Evolutionary conservation across 805 yeast species (phyloP), one percentile per base, ranked within the genome.

Genomic region (Candida nemodendra): DNA sequence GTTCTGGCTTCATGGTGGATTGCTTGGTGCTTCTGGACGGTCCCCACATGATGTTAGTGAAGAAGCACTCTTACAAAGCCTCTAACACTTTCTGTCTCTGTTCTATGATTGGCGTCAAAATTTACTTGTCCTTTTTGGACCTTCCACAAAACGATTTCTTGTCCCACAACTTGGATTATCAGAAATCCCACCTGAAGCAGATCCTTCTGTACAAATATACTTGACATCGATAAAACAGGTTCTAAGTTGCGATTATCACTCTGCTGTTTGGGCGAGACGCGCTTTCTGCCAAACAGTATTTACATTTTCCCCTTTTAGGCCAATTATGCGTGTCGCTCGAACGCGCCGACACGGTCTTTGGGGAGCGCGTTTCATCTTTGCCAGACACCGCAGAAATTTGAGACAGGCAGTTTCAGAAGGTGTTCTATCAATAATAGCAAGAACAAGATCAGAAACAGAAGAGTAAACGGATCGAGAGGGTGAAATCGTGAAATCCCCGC

Each of bases 1-100:
- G 38, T 36, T 40, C 49, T 25, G 44, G 45, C 33, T 42, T 44
- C 47, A 38, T 42, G 32, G 38, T 23, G 38, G 17, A 14, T 18
- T 11, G 17, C n/a, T n/a, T n/a, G n/a, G n/a, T n/a, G n/a, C n/a
- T n/a, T n/a, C n/a, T n/a, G n/a, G n/a, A n/a, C n/a, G n/a, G n/a
- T n/a, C n/a, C n/a, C n/a, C n/a, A n/a, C n/a, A n/a, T n/a, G 12
- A 13, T 12, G 19, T 12, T 27, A 16, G 9, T 15, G 30, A 30
- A 6, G 4, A 22, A 27, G 32, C 16, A 14, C 32, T 13, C 30
- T 13, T n/a, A n/a, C n/a, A n/a, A n/a, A n/a, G 18, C 4, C 22
- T 13, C 12, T 18, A 29, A 16, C 32, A 18, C n/a, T n/a, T n/a
- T n/a, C n/a, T n/a, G n/a, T n/a, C n/a, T n/a, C n/a, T n/a, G n/a